Evolutionary conservation across 2,329 filamentous ascomycete species (phyloP), one percentile per base, ranked within the genome.

Genomic region (Fusarium torreyae): DNA sequence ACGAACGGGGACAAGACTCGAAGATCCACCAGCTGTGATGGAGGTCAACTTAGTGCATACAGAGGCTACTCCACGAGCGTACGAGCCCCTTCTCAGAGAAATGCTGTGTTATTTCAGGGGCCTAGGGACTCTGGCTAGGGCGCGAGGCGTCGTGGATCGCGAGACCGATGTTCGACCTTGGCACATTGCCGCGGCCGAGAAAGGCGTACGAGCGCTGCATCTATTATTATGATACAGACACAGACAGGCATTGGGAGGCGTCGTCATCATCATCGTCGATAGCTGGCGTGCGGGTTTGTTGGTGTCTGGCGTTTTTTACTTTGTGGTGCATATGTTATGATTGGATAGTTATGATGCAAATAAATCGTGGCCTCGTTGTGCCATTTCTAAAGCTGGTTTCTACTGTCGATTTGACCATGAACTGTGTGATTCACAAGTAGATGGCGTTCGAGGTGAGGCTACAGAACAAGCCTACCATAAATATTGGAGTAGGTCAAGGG

Each of bases 131-230:
- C 76, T 96, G 71, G 92, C 91, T 3, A 85, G 89, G 67, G 87
- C 89, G 22, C 87, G 91, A 63, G 91, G 89, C 1, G 81, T 90
- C 73, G 82, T 89, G 74, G 85, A 88, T 73, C 79, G 84, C 63
- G 82, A 88, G 55, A 84, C 81, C 49, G 88, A 90, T 74, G 84
- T 89, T n/a, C 81, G 92, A 72, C 93, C 93, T 18, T 93, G 92
- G 91, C 93, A 95, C 82, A 82, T 95, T 63, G 90, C 89, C 14
- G 90, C 88, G 18, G 92, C 89, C 4, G 86, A 91, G 78, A 91
- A 91, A 79, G 91, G 87, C 3, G 89, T 89, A 6, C 83, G 87
- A 76, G 90, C 86, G 20, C 78, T 95, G 75, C 88, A 89, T 77
- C 81, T 88, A 74, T 79, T 90, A 73, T 86, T 91, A 85, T 93